A percentile compares a stretch with the other conserved stretches of the same genome.
Evolutionary conservation across 1,139 yeast species (phyloP).

Genomic region (Groenewaldozyma auringiensis): DNA sequence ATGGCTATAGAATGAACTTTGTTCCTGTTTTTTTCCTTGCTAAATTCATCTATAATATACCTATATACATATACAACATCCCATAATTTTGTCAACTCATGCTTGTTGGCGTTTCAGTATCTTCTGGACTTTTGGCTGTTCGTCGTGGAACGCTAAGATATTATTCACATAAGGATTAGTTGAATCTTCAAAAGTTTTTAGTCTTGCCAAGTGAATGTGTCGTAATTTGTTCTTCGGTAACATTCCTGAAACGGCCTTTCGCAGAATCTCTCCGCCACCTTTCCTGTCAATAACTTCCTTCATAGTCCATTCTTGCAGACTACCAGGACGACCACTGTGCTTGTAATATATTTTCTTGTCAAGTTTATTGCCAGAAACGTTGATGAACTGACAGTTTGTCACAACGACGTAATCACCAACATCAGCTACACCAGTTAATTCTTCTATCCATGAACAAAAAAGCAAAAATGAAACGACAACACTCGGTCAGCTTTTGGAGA

Average conservation of each 20-base stretch:
- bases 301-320: constrained; percentile 77
- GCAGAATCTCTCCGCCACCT: constrained; percentile 78
- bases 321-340: constrained; percentile 88
- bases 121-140: constrained; percentile 29
- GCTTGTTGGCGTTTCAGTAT: constrained; percentile 7
- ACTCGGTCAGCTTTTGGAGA: constrained; percentile 1
- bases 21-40: too few species aligned
- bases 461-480: too few species aligned
- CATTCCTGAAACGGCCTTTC: constrained; percentile 91
- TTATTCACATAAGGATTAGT: constrained; percentile 81
- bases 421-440: constrained; percentile 45
- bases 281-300: constrained; percentile 64
- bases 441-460: constrained; percentile 5
- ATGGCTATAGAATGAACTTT: too few species aligned
- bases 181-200: constrained; percentile 81
- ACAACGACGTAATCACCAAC: constrained; percentile 97
- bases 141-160: constrained; percentile 80
- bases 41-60: too few species aligned
- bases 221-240: constrained; percentile 85
- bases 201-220: constrained; percentile 68
- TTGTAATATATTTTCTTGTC: constrained; percentile 82
- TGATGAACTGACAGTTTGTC: constrained; percentile 77
- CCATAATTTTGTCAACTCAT: not conserved
- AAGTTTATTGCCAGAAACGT: constrained; percentile 76
- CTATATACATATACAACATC: not conserved